Evolutionary conservation across 148 eudicot species (phyloP).

Genomic region (Dianthus caryophyllus): DNA sequence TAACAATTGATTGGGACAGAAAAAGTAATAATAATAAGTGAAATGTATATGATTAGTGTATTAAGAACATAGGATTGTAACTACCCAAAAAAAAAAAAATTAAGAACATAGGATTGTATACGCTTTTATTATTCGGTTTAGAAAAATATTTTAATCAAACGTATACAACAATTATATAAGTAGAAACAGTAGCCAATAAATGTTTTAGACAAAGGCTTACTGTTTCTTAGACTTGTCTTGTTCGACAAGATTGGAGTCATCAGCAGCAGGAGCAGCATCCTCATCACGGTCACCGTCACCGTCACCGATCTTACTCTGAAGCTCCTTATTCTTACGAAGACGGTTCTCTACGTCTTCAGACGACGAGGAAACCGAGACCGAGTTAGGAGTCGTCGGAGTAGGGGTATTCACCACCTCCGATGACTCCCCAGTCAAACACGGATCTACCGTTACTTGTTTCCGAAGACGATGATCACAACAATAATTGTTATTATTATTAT

Average conservation of each 20-base stretch:
- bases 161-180: too few relatives aligned
- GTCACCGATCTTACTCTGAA: slow-evolving; percentile 15
- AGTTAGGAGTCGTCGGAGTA: slow-evolving; percentile 57
- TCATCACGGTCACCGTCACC: slow-evolving; percentile 23
- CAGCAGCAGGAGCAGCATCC: slow-evolving; percentile 1
- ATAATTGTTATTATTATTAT: too few relatives aligned
- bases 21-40: too few relatives aligned
- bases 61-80: too few relatives aligned
- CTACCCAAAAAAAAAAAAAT: too few relatives aligned
- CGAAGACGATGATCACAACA: not conserved
- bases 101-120: too few relatives aligned
- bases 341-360: slow-evolving; percentile 36
- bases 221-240: slow-evolving; percentile 48
- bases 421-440: slow-evolving; percentile 26
- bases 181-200: too few relatives aligned
- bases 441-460: not conserved
- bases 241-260: slow-evolving; percentile 4
- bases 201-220: slow-evolving; percentile 37
- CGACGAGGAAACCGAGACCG: slow-evolving; percentile 57
- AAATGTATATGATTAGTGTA: too few relatives aligned
- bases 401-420: slow-evolving; percentile 56
- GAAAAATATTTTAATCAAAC: too few relatives aligned
- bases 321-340: not conserved
- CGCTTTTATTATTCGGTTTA: too few relatives aligned
- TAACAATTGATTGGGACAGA: too few relatives aligned